These are phyloP conservation scores for Candida xyloterini DNA, from an alignment of 805 yeast species.

Conservation along the genomic window DNA sequence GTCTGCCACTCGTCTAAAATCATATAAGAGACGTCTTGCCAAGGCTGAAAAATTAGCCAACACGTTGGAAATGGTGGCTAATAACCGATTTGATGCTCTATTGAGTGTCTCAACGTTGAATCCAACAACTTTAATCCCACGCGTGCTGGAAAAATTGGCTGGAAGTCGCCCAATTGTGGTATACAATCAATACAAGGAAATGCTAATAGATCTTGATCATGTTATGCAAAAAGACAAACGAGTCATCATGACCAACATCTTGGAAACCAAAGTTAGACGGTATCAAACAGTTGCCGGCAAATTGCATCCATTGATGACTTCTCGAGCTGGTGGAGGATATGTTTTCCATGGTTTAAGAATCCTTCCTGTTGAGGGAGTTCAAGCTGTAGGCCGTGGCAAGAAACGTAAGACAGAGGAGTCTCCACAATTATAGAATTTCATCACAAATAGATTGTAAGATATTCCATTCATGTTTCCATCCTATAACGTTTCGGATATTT, in stretches of 20 bases:
- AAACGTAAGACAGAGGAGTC: slow-evolving; percentile 35
- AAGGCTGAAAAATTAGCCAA: slow-evolving; percentile 51
- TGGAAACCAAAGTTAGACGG: slow-evolving; percentile 77
- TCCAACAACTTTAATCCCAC: slow-evolving; percentile 60
- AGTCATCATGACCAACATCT: slow-evolving; percentile 76
- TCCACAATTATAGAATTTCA: slow-evolving; percentile 9
- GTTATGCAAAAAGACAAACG: slow-evolving; percentile 63
- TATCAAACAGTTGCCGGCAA: slow-evolving; percentile 94
- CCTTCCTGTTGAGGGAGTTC: slow-evolving; percentile 60
- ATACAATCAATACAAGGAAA: slow-evolving; percentile 79
- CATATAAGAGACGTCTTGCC: slow-evolving; percentile 62
- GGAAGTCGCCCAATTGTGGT: slow-evolving; percentile 88
- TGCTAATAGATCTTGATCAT: slow-evolving; percentile 70
- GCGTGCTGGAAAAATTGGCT: slow-evolving; percentile 59
- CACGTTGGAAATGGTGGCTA: slow-evolving; percentile 47
- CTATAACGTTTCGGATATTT: slow-evolving; percentile 59
- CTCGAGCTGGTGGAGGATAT: slow-evolving; percentile 90
- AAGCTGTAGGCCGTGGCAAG: slow-evolving; percentile 67
- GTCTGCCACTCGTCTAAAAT: slow-evolving; percentile 58
- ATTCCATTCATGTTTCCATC: slow-evolving; percentile 42
- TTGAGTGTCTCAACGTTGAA: slow-evolving; percentile 71
- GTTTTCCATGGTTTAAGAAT: slow-evolving; percentile 77
- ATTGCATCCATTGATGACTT: slow-evolving; percentile 92
- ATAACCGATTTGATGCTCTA: slow-evolving; percentile 68
- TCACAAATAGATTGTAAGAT: slow-evolving; percentile 16